Conservation (phyloP, 495 filamentous ascomycete genomes). For the Massariosphaeria phaeospora region DNA sequence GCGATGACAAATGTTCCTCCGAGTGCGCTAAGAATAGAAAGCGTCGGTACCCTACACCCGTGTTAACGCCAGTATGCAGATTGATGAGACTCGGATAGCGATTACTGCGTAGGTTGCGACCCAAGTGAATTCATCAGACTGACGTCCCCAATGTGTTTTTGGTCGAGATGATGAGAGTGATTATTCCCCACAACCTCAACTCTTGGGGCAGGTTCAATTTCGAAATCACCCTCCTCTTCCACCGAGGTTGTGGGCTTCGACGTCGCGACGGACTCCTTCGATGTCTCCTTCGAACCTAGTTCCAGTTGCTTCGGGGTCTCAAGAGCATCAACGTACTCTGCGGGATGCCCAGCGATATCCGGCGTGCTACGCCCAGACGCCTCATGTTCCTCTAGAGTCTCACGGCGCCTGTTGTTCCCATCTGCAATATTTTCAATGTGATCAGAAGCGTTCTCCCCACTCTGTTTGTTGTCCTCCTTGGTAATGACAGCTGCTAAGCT, state of each 20-base stretch:
- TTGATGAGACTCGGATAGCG: not conserved
- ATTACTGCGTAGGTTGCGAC: slow-evolving; percentile 22
- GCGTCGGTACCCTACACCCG: not conserved
- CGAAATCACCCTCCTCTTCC: slow-evolving; percentile 28
- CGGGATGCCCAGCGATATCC: slow-evolving; percentile 9
- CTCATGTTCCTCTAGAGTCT: not conserved
- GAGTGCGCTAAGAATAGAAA: no score
- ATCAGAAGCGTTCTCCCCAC: slow-evolving; percentile 20
- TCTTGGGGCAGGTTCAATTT: slow-evolving; percentile 29
- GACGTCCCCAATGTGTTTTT: slow-evolving; percentile 36
- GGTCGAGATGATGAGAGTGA: slow-evolving; percentile 21
- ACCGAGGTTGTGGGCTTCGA: slow-evolving; percentile 18
- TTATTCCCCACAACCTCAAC: slow-evolving; percentile 15
- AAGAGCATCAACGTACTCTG: not conserved
- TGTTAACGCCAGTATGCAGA: slow-evolving; percentile 2
- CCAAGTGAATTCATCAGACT: slow-evolving; percentile 28
- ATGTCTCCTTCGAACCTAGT: not conserved
- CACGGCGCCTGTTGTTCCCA: not conserved
- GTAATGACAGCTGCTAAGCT: slow-evolving; percentile 83
- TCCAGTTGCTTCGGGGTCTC: slow-evolving; percentile 5
- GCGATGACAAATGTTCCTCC: no score
- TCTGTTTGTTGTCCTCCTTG: slow-evolving; percentile 52
- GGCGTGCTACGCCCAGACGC: slow-evolving; percentile 29
- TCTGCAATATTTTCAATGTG: slow-evolving; percentile 33
- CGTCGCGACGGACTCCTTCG: slow-evolving; percentile 26